phyloP scores from a whole-genome alignment of 2,329 filamentous ascomycete species.

The Scedosporium apiospermum region DNA sequence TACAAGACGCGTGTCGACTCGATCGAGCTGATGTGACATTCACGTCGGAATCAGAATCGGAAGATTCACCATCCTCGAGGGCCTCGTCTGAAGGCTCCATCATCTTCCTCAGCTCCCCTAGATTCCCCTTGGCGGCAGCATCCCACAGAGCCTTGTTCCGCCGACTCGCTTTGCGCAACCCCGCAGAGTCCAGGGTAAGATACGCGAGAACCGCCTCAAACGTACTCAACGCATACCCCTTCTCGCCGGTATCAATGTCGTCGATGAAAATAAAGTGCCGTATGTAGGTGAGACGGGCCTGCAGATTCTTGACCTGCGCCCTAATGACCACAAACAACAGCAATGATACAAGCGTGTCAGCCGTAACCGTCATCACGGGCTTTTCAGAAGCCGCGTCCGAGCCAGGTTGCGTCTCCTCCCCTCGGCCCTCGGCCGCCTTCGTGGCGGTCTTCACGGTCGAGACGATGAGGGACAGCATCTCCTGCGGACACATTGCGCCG shows the following conservation, averaged over 20 bases:
- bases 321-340: slow-evolving; percentile 88
- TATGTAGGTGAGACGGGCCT: slow-evolving; percentile 87
- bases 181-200: slow-evolving; percentile 70
- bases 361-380: slow-evolving; percentile 56
- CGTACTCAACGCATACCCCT: slow-evolving; percentile 92
- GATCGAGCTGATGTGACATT: slow-evolving; percentile 12
- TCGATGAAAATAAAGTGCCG: slow-evolving; percentile 96
- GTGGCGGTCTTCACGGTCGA: slow-evolving; percentile 79
- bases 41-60: slow-evolving; percentile 18
- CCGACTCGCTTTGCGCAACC: slow-evolving; percentile 72
- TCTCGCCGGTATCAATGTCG: slow-evolving; percentile 91
- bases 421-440: slow-evolving; percentile 29
- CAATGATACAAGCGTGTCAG: slow-evolving; percentile 86
- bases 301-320: slow-evolving; percentile 76
- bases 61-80: slow-evolving; percentile 33
- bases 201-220: slow-evolving; percentile 92
- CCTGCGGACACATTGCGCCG: slow-evolving; percentile 68
- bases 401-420: neutral
- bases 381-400: slow-evolving; percentile 47
- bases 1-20: slow-evolving; percentile 33
- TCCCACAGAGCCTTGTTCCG: slow-evolving; percentile 85
- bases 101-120: slow-evolving; percentile 66
- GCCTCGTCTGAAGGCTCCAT: slow-evolving; percentile 58
- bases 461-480: slow-evolving; percentile 77
- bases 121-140: slow-evolving; percentile 66